Evolutionary conservation across 768 basidiomycete species (phyloP).

Genomic region (Trametes gibbosa): DNA sequence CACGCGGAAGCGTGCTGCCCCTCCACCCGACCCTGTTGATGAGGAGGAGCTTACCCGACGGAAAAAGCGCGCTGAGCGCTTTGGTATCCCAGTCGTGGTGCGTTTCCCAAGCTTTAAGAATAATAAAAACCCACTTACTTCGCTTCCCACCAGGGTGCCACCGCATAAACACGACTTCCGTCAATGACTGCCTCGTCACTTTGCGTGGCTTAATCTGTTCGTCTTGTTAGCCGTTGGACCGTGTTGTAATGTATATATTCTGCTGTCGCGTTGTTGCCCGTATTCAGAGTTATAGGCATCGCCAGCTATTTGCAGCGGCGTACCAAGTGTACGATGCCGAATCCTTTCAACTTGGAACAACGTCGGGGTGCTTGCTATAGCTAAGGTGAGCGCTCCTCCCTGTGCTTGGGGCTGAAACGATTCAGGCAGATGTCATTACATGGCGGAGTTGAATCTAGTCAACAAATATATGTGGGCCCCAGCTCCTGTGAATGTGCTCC

Average conservation of each 20-base stretch:
- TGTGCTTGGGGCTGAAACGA: too few species aligned
- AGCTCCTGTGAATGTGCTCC: too few species aligned
- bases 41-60: slow-evolving; percentile 57
- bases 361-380: too few species aligned
- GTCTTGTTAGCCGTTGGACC: neutral
- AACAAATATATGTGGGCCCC: too few species aligned
- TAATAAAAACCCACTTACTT: neutral
- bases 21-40: slow-evolving; percentile 42
- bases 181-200: too few species aligned
- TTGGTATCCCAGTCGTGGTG: slow-evolving; percentile 37
- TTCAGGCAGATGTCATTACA: too few species aligned
- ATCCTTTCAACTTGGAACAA: too few species aligned
- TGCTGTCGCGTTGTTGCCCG: neutral
- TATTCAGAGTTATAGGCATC: neutral
- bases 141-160: neutral
- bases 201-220: neutral
- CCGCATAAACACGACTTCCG: neutral
- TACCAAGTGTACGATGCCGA: too few species aligned
- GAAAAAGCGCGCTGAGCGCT: slow-evolving; percentile 63
- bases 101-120: neutral
- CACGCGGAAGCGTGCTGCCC: slow-evolving; percentile 33
- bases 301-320: neutral
- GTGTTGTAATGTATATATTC: slow-evolving; percentile 2
- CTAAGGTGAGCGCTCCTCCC: too few species aligned
- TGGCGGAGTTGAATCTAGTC: too few species aligned